Base-by-base conservation (phyloP, 2,329 filamentous ascomycete species). In the Pestalotiopsis sp. region DNA sequence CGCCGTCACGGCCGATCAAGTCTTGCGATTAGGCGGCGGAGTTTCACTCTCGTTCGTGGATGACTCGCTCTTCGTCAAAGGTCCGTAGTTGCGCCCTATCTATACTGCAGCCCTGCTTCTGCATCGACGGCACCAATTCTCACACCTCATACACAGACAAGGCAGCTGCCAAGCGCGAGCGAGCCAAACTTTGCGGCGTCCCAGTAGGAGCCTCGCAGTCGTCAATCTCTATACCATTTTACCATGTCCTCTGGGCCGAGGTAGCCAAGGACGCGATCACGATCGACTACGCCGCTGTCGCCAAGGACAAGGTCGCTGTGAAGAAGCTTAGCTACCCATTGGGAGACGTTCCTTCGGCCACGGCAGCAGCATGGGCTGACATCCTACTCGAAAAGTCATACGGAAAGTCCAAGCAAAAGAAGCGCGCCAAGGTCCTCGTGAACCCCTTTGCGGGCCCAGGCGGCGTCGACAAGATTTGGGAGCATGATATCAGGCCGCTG, bases 401-500 rank as follows among this genome's bases (percentile, higher is more conserved):
- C 75, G 82, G 91, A 83, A 67, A 82, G 7, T 87, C 92, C 1
- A 89, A 92, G 75, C 87, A 86, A 66, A 87, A 85, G 68, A 96
- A 94, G 79, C 90, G 93, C 61, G 90, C 96, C 71, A 97, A 96
- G 79, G 90, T 98, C 13, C 83, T 98, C 58, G 87, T 99, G 70
- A 99, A 99, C 79, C 96, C 96, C 0, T 92, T 95, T 74, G 93
- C 94, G 14, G 96, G 96, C 0, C 92, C 94, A 57, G 95, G 95
- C 55, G 82, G 81, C 57, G 95, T 94, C 1, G 82, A 88, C 70
- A 92, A 89, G 76, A 86, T 90, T 71, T 98, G 94, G 87, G 83
- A 90, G 68, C 87, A 86, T 59, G 87, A 95, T 71, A 92, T 95
- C 60, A 90, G 91, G 75, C 95, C 95, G 9, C 87, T 99, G 41